Base-by-base conservation (phyloP, 2,329 filamentous ascomycete genomes). In the Fusarium hostae region DNA sequence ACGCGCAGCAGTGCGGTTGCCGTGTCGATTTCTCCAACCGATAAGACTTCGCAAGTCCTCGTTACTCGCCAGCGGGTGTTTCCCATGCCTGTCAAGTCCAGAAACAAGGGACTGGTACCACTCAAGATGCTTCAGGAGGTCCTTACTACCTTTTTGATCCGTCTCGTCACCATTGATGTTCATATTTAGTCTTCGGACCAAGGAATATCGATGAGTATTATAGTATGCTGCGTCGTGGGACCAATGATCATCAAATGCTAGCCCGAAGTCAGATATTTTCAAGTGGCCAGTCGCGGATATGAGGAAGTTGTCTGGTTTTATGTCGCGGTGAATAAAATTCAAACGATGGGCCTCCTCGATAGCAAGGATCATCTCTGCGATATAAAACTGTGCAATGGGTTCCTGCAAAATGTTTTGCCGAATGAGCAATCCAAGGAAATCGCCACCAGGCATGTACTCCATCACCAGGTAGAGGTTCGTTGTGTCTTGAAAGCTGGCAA, bases 401-500 rank as follows among this genome's bases (percentile, higher is more conserved):
- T 98, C 96, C 60, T 90, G 90, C 4, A 99, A 85, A 5, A 93
- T 89, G 68, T 96, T 94, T 77, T 97, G 93, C 20, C 95, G 90
- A 60, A 98, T 92, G 20, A 99, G 83, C 1, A 98, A 82, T 3
- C 93, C 93, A 1, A 99, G 86, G 73, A 99, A 98, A 79, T 99
- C 95, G 1, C 96, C 95, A 1, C 95, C 96, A 4, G 97, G 92
- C 94, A 98, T 98, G 78, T 97, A 99, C 66, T 98, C 95, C 94
- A 98, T 98, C 57, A 98, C 92, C 9, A 99, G 88, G 76, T 98
- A 98, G 9, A 99, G 86, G 75, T 93, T 94, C 44, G 88, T 87
- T 39, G 88, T 84, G 79, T 98, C 96, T 80, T 98, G 94, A 72
- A 98, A 98, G 77, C 94, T 96, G 54, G 93, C 87, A 55, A 97